Percentiles rank a stretch among this genome's conserved stretches.
Evolutionary conservation across 2,329 filamentous ascomycete species (phyloP).

Genomic region (Fusarium abutilonis): DNA sequence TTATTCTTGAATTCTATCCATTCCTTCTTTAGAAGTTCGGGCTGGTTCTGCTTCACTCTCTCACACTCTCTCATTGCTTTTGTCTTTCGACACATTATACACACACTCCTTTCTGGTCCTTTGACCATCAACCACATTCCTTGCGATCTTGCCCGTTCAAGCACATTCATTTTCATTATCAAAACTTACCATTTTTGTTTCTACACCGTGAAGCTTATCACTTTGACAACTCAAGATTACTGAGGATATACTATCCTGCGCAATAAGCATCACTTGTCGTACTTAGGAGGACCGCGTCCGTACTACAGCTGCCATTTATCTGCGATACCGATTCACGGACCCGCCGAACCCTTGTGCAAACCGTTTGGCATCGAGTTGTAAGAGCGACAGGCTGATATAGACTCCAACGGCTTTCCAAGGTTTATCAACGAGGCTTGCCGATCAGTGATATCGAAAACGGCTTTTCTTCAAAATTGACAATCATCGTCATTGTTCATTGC

Average conservation of each 20-base stretch:
- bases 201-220: slow-evolving; percentile 7
- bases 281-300: slow-evolving; percentile 15
- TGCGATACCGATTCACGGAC: slow-evolving; percentile 9
- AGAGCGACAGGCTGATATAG: slow-evolving; percentile 15
- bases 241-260: slow-evolving; percentile 11
- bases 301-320: slow-evolving; percentile 16
- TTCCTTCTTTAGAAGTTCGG: slow-evolving; percentile 35
- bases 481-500: slow-evolving; percentile 3
- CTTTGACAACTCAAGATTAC: slow-evolving; percentile 1
- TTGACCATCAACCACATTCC: slow-evolving; percentile 34
- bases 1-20: slow-evolving; percentile 21
- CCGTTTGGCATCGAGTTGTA: slow-evolving; percentile 24
- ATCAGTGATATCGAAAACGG: slow-evolving; percentile 12
- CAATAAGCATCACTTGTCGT: slow-evolving; percentile 21
- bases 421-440: slow-evolving; percentile 25
- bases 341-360: slow-evolving; percentile 18
- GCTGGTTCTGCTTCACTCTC: slow-evolving; percentile 41
- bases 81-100: slow-evolving; percentile 14
- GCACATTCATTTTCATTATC: slow-evolving; percentile 36
- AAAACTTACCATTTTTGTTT: slow-evolving; percentile 3
- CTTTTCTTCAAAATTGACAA: slow-evolving; percentile 7
- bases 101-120: slow-evolving; percentile 24
- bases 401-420: slow-evolving; percentile 28
- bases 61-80: slow-evolving; percentile 24
- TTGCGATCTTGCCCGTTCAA: slow-evolving; percentile 32